Base-by-base conservation (phyloP, 2,329 filamentous ascomycete species). In the Catunica adiposa region DNA sequence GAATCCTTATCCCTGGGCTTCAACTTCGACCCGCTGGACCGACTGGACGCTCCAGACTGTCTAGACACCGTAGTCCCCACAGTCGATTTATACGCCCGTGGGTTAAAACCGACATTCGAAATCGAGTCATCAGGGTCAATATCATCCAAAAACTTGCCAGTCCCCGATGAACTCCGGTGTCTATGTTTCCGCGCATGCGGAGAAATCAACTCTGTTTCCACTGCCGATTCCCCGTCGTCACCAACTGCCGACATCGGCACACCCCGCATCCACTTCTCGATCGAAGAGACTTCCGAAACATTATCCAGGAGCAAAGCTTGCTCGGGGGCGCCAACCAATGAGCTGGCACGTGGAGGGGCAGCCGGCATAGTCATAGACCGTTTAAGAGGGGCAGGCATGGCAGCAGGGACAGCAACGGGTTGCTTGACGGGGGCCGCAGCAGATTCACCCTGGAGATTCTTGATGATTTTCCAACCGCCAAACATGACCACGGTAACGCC, bases 401-500 rank as follows among this genome's bases (percentile, higher is more conserved):
- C n/a, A n/a, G 61, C 59, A 1, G 42, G 25, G 22, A 59, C 52
- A 20, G 64, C 61, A 46, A 68, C 65, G 1, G 66, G 67, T 17
- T 29, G 15, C 62, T 68, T 65, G 7, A 63, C 23, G 20, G 64
- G 63, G 11, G 50, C n/a, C n/a, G n/a, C 23, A 23, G 31, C 46
- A 65, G 66, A 15, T 58, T 59, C 42, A 55, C 76, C 74, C 58
- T 69, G 68, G 61, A 97, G 86, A 62, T 82, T 83, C 74, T 96
- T 94, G 69, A 98, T 82, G 66, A 98, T 96, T 71, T 95, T 97
- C 78, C 88, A 97, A 3, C 92, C 90, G 55, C 92, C 92, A 59
- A 98, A 87, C 66, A 92, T 89, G 63, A 98, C 87, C 7, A 97
- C 82, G 0, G 92, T 97, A n/a, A 95, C 83, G 14, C 92, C 92